A percentile compares a stretch with the other conserved stretches of the same genome.
Evolutionary conservation across 1,139 yeast genomes (phyloP).

Genomic region (Pichia sp.): DNA sequence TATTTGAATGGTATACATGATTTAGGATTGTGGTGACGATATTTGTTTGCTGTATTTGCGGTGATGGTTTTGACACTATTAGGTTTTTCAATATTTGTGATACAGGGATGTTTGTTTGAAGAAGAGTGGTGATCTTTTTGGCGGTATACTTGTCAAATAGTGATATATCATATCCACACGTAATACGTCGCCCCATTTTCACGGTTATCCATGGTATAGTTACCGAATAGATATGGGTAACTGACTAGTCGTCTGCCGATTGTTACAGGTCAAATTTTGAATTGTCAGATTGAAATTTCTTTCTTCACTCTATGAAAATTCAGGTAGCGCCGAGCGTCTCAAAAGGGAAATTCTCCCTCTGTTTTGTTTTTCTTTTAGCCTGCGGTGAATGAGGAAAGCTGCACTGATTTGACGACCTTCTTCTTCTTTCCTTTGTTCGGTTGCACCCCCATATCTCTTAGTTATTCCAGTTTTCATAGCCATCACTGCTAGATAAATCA

Average conservation of each 20-base stretch:
- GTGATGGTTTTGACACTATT: not conserved
- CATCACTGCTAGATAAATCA: conserved; percentile 4
- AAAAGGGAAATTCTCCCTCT: conserved; percentile 7
- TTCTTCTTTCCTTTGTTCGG: not conserved
- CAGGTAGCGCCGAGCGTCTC: not conserved
- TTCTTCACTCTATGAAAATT: too few species aligned
- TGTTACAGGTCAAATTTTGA: too few species aligned
- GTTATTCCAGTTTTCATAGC: too few species aligned
- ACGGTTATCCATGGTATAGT: too few species aligned
- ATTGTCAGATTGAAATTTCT: too few species aligned
- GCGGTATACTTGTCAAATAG: not conserved
- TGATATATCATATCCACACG: not conserved
- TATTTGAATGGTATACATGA: conserved; percentile 4
- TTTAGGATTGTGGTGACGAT: conserved; percentile 1
- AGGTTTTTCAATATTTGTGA: not conserved
- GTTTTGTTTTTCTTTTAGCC: not conserved
- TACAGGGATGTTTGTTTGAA: not conserved
- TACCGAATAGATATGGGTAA: too few species aligned
- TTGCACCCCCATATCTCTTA: too few species aligned
- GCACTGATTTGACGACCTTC: not conserved
- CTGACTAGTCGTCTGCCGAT: too few species aligned
- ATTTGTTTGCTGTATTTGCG: conserved; percentile 8
- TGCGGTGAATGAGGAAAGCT: too few species aligned
- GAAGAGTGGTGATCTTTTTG: not conserved
- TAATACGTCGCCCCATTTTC: not conserved